Evolutionary conservation across 2,329 filamentous ascomycete species (phyloP).

Genomic region (Pseudopyrenochaeta lycopersici): DNA sequence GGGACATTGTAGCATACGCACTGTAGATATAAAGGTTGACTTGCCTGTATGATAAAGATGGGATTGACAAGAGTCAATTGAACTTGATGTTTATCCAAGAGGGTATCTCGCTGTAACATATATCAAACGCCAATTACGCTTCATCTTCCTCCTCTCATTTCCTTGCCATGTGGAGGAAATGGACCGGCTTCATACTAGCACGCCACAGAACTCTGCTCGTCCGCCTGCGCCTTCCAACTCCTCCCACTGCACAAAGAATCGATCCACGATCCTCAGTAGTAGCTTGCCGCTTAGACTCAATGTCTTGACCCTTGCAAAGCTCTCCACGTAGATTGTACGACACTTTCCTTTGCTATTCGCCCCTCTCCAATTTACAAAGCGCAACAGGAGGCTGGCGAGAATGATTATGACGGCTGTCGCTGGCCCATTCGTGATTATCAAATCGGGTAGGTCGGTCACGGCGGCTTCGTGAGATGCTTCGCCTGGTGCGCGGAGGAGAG

Average conservation of each 20-base stretch:
- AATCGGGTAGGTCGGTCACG: conserved; percentile 66
- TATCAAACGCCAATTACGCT: conserved; percentile 11
- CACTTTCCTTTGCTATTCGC: conserved; percentile 62
- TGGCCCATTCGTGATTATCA: conserved; percentile 88
- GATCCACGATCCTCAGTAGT: conserved; percentile 75
- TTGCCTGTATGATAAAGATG: conserved; percentile 10
- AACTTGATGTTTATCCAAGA: background rate
- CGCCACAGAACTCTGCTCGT: conserved; percentile 54
- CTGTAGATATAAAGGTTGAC: conserved; percentile 30
- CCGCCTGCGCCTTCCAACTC: conserved; percentile 60
- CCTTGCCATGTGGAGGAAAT: background rate
- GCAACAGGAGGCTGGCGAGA: conserved; percentile 64
- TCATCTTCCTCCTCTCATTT: background rate
- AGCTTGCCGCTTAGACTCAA: conserved; percentile 87
- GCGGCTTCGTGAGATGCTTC: conserved; percentile 21
- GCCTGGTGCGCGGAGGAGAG: conserved; percentile 56
- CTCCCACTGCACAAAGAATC: conserved; percentile 85
- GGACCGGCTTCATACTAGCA: conserved; percentile 44
- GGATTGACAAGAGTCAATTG: background rate
- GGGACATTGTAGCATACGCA: conserved; percentile 22
- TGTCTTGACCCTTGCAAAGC: conserved; percentile 84
- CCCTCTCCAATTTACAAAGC: conserved; percentile 58
- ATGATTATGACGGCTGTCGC: conserved; percentile 84
- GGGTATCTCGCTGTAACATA: conserved; percentile 19
- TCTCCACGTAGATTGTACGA: conserved; percentile 87